phyloP scores from a whole-genome alignment of 2,329 filamentous ascomycete species.

The Trichoderma afroharzianum region DNA sequence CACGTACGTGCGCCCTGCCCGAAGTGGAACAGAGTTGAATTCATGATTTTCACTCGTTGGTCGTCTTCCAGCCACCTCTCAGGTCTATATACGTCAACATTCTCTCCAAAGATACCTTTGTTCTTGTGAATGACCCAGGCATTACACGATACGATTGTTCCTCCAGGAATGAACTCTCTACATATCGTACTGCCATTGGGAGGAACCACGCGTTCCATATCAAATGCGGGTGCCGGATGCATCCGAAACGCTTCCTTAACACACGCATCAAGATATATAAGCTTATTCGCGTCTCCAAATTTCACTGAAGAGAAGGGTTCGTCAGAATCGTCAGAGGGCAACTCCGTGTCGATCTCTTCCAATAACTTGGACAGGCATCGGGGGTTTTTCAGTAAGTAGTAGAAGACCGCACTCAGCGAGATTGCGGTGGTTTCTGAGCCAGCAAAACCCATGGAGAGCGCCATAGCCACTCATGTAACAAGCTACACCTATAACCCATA shows the following conservation, averaged over 20 bases:
- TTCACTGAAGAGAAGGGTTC: too few relatives aligned
- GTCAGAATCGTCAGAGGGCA: too few relatives aligned
- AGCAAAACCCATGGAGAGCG: background rate
- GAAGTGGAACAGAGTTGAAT: background rate
- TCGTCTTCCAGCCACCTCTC: background rate
- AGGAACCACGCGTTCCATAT: background rate
- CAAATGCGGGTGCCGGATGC: background rate
- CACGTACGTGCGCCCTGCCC: background rate
- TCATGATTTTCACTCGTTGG: background rate
- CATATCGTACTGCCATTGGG: background rate
- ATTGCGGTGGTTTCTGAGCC: background rate
- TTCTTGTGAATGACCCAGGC: background rate
- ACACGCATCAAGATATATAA: background rate
- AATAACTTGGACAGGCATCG: background rate
- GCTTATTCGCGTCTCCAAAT: too few relatives aligned
- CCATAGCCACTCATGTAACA: too few relatives aligned
- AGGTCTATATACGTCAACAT: background rate
- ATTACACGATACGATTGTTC: background rate
- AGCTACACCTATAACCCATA: too few relatives aligned
- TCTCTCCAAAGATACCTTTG: background rate
- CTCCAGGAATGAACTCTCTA: background rate
- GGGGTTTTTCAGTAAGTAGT: background rate
- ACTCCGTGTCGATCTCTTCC: too few relatives aligned
- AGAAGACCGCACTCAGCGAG: background rate
- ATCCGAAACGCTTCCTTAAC: background rate